These are phyloP conservation scores for Hypomyces perniciosus DNA, from an alignment of 2,329 filamentous ascomycete species.

Conservation along the genomic window DNA sequence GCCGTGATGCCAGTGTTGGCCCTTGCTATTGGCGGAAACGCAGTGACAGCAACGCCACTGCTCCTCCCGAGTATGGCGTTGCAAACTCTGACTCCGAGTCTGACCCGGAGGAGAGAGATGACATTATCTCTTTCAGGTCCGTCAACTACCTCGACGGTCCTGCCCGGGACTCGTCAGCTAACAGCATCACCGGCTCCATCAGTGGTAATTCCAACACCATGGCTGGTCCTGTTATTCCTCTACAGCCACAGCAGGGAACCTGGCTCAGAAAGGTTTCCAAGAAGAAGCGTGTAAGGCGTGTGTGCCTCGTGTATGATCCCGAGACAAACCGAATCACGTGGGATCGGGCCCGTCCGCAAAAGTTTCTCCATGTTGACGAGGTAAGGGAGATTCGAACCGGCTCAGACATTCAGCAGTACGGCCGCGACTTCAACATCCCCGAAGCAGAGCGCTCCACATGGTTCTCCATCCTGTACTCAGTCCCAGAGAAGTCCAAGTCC, in stretches of 20 bases:
- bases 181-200: conserved; percentile 43
- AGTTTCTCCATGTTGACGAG: conserved; percentile 90
- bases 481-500: conserved; percentile 71
- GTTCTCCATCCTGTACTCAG: conserved; percentile 85
- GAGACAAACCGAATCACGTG: conserved; percentile 83
- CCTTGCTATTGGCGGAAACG: conserved; percentile 81
- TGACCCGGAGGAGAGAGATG: conserved; percentile 48
- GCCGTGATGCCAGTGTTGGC: conserved; percentile 81
- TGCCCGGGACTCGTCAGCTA: conserved; percentile 41
- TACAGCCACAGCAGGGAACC: conserved; percentile 72
- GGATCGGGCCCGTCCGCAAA: conserved; percentile 72
- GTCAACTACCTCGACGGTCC: conserved; percentile 37
- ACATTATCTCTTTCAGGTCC: conserved; percentile 32
- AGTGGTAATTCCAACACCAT: conserved; percentile 37
- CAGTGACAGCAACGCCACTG: conserved; percentile 80
- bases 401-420: conserved; percentile 79
- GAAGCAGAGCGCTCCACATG: conserved; percentile 64
- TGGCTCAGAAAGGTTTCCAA: conserved; percentile 77
- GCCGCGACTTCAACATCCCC: conserved; percentile 70
- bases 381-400: conserved; percentile 85
- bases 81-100: conserved; percentile 49
- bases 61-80: conserved; percentile 43
- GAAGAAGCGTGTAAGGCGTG: conserved; percentile 66
- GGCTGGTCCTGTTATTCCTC: conserved; percentile 68
- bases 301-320: conserved; percentile 68